phyloP scores from a whole-genome alignment of 345 rosid genomes.

The Heritiera fomes region DNA sequence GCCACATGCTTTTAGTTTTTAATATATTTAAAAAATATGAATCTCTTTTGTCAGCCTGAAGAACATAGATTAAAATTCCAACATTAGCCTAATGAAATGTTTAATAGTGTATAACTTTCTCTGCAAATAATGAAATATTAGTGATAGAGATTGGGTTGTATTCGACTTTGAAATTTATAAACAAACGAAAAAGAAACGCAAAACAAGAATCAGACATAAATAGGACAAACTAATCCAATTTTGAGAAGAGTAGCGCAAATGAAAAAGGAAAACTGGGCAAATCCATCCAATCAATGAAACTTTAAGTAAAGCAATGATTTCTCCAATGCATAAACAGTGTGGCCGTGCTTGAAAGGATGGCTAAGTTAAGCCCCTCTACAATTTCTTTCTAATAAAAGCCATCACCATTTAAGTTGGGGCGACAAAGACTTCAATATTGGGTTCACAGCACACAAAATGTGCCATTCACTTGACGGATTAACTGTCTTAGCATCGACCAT shows the following conservation, averaged over 20 bases:
- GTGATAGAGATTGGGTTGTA: not conserved
- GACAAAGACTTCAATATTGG: not conserved
- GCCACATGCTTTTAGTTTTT: too few relatives aligned
- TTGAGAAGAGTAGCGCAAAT: not conserved
- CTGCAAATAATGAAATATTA: not conserved
- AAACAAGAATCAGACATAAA: not conserved
- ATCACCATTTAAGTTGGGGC: not conserved
- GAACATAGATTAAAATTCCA: too few relatives aligned
- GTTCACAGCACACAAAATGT: constrained; percentile 11
- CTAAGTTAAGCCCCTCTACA: not conserved
- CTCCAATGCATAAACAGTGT: not conserved
- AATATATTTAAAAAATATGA: too few relatives aligned
- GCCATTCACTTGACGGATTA: not conserved
- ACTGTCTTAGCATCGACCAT: not conserved
- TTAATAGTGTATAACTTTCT: not conserved
- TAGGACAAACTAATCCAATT: not conserved
- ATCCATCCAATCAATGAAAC: not conserved
- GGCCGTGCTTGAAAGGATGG: not conserved
- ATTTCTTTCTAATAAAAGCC: not conserved
- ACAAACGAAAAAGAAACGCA: not conserved
- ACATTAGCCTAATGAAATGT: too few relatives aligned
- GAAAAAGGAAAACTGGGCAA: not conserved
- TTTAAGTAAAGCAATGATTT: not conserved
- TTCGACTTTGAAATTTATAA: not conserved
- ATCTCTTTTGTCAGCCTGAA: too few relatives aligned